phyloP scores from a whole-genome alignment of 805 yeast species.

The Ogataea kodamae region DNA sequence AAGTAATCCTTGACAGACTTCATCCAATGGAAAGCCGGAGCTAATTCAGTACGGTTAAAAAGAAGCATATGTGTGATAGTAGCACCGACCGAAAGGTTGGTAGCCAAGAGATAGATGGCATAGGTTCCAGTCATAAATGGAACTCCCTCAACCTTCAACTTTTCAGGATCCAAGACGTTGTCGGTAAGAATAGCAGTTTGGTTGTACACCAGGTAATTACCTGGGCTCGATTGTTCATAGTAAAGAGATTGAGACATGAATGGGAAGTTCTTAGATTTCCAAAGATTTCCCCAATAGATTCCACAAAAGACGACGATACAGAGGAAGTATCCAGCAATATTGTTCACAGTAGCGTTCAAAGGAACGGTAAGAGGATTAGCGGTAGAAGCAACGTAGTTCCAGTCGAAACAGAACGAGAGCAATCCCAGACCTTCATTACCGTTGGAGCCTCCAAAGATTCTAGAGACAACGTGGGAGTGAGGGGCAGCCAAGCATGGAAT shows the following conservation, averaged over 20 bases:
- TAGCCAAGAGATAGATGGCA: constrained; percentile 30
- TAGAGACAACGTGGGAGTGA: constrained; percentile 26
- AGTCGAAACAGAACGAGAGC: constrained; percentile 31
- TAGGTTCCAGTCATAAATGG: constrained; percentile 34
- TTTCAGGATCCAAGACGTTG: constrained; percentile 23
- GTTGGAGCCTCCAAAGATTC: constrained; percentile 33
- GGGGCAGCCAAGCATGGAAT: constrained; percentile 31
- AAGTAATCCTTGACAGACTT: constrained; percentile 17
- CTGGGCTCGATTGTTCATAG: constrained; percentile 25
- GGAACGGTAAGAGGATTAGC: constrained; percentile 31
- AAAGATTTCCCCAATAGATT: constrained; percentile 33
- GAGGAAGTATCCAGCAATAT: constrained; percentile 30
- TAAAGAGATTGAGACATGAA: constrained; percentile 33
- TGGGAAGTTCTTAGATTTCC: constrained; percentile 34
- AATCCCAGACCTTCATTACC: constrained; percentile 34
- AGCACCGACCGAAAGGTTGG: constrained; percentile 33
- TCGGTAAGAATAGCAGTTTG: constrained; percentile 29
- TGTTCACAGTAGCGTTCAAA: constrained; percentile 28
- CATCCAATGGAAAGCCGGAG: constrained; percentile 26
- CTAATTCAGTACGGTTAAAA: constrained; percentile 28
- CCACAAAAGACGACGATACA: constrained; percentile 27
- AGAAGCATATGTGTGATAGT: constrained; percentile 33
- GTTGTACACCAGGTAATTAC: constrained; percentile 28
- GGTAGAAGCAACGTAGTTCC: constrained; percentile 32
- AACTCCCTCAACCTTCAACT: constrained; percentile 27